Base-by-base conservation (phyloP, 192 early-diverging fungal genomes). In the Rhizophagus clarus region DNA sequence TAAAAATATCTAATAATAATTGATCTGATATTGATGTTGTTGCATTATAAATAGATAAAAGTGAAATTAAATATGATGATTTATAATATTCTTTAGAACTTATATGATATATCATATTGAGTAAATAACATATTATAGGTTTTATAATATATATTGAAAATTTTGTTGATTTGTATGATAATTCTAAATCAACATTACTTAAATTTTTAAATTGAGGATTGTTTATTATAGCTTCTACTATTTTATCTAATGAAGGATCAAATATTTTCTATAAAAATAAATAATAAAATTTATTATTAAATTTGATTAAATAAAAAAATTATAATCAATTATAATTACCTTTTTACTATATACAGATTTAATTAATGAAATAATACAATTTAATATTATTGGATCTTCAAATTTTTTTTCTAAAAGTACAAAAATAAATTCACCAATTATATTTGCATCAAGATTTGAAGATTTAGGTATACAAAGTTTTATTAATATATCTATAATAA, bases 11-110 rank as follows among this genome's bases (percentile, higher is more conserved):
- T 22, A 95, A 74, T 6, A 92, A 81, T 24, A 87, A 70, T 45
- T 88, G 88, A 79, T 95, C 94, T 0, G 88, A 80, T 7, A 76
- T 34, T 22, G 79, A 31, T 4, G 85, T 88, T 4, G 93, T 89
- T 5, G 91, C 94, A 26, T 83, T 83, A 72, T 94, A 95, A 10
- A 85, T 86, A 2, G 83, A 79, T 11, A 89, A 79, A 8, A 93
- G 81, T 31, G 79, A 62, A 60, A 84, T 81, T 15, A 93, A 71
- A 42, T 88, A 86, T 60, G 82, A 83, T 15, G 87, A 82, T 26
- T 88, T 87, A 64, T 85, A 88, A 40, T 86, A 85, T 11, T 81
- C 82, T 34, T 81, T 77, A 14, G 91, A 90, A 34, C 88, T 85
- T 12, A 89, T 84, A 12, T 78, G 77, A 42, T 88, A 88, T 20